phyloP scores from a whole-genome alignment of 208 protist genomes.

The Trypanosoma vivax region DNA sequence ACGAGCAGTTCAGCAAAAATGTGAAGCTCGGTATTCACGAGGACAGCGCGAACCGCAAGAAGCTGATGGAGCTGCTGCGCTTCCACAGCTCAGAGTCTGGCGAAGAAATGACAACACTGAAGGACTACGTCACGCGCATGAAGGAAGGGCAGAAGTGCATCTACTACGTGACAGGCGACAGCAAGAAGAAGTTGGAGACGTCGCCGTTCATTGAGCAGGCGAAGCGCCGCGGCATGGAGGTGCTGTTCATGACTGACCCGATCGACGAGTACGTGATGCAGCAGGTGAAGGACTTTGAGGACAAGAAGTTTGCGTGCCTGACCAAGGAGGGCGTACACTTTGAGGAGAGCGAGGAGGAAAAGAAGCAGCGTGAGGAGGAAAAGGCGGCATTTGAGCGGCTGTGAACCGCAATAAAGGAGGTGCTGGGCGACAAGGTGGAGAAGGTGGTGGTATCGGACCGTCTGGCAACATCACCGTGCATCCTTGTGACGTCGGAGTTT shows the following conservation, averaged over 20 bases:
- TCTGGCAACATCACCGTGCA: constrained; percentile 95
- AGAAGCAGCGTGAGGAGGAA: constrained; percentile 94
- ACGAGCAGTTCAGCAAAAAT: constrained; percentile 97
- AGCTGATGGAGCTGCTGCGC: constrained; percentile 93
- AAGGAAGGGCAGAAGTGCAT: constrained; percentile 97
- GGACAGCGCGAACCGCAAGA: constrained; percentile 92
- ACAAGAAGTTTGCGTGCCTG: constrained; percentile 98
- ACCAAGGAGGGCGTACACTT: constrained; percentile 99
- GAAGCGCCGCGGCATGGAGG: constrained; percentile 91
- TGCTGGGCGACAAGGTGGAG: constrained; percentile 98
- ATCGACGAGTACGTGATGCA: constrained; percentile 98
- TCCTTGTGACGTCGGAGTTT: constrained; percentile 98
- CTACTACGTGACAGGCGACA: constrained; percentile 99
- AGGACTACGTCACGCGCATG: constrained; percentile 97
- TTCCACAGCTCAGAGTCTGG: constrained; percentile 90
- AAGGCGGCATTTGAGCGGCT: constrained; percentile 92
- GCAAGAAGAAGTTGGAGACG: constrained; percentile 66
- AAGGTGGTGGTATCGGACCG: constrained; percentile 96
- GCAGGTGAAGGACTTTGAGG: constrained; percentile 97
- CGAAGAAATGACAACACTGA: constrained; percentile 91
- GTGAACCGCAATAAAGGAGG: constrained; percentile 97
- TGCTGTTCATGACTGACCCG: constrained; percentile 96
- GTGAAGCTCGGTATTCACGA: constrained; percentile 98
- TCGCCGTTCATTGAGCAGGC: constrained; percentile 97
- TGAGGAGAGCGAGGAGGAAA: constrained; percentile 96